phyloP scores from a whole-genome alignment of 164 flowering plant species.

The Chloranthus sessilifolius region DNA sequence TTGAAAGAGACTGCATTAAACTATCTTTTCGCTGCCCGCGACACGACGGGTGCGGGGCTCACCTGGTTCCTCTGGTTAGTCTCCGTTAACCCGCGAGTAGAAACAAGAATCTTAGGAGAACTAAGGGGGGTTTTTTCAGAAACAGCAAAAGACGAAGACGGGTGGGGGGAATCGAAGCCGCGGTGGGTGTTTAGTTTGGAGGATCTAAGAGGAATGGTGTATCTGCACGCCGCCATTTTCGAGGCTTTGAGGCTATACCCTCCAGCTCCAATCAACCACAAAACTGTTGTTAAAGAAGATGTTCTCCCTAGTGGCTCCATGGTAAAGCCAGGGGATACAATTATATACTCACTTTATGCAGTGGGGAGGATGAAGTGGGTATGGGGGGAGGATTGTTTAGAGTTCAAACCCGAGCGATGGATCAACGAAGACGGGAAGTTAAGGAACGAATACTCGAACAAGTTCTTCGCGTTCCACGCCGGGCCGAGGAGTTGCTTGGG shows the following conservation, averaged over 20 bases:
- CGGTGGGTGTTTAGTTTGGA: conserved; percentile 9
- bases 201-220: conserved; percentile 20
- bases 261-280: conserved; percentile 18
- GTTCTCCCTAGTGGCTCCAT: conserved; percentile 23
- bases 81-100: conserved; percentile 26
- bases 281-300: conserved; percentile 15
- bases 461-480: conserved; percentile 28
- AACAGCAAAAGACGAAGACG: neutral
- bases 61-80: conserved; percentile 49
- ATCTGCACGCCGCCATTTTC: conserved; percentile 27
- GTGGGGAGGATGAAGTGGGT: conserved; percentile 29
- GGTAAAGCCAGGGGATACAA: conserved; percentile 9
- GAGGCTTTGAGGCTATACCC: conserved; percentile 27
- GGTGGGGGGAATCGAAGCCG: neutral
- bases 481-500: conserved; percentile 49
- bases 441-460: conserved; percentile 21
- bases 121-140: conserved; percentile 9
- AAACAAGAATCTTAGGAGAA: conserved; percentile 31
- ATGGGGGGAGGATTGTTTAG: conserved; percentile 35
- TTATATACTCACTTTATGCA: conserved; percentile 19
- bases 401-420: conserved; percentile 41
- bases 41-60: conserved; percentile 30
- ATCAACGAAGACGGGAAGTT: conserved; percentile 19
- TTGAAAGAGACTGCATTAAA: conserved; percentile 29
- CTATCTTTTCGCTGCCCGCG: conserved; percentile 35